phyloP scores from a whole-genome alignment of 257 asterid genomes.

The Sherardia arvensis region DNA sequence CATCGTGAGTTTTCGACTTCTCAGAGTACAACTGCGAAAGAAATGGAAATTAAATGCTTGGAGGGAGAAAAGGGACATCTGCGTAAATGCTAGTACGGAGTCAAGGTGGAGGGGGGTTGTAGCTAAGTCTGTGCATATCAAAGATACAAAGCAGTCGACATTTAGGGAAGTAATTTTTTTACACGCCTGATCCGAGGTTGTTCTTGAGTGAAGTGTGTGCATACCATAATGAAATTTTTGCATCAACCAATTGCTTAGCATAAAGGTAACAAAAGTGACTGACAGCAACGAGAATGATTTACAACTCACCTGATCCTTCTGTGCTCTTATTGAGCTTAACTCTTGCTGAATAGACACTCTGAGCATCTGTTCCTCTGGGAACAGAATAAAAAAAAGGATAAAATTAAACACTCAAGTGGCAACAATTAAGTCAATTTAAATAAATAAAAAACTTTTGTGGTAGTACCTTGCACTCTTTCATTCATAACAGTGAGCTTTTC shows the following conservation, averaged over 20 bases:
- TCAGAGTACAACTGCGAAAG: constrained; percentile 46
- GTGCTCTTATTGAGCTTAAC: constrained; percentile 53
- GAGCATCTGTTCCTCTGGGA: constrained; percentile 82
- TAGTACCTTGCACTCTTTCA: constrained; percentile 57
- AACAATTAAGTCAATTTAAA: neutral
- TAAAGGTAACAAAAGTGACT: neutral
- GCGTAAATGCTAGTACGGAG: neutral
- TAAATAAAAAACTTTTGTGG: neutral
- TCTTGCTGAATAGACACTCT: constrained; percentile 58
- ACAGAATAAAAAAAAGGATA: constrained; percentile 22
- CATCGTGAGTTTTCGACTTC: constrained; percentile 40
- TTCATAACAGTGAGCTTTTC: constrained; percentile 41
- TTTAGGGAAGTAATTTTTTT: neutral
- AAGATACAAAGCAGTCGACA: neutral
- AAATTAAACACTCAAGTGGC: neutral
- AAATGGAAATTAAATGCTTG: neutral
- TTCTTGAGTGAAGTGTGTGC: neutral
- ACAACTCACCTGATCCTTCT: constrained; percentile 59
- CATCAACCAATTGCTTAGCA: neutral
- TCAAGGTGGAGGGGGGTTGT: neutral
- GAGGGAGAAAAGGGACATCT: neutral
- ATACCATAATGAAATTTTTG: neutral
- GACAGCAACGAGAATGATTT: neutral
- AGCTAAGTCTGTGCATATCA: neutral
- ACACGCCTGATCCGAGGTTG: neutral